Base-by-base conservation (phyloP, 768 basidiomycete species). In the Fistulinella prunicolor region DNA sequence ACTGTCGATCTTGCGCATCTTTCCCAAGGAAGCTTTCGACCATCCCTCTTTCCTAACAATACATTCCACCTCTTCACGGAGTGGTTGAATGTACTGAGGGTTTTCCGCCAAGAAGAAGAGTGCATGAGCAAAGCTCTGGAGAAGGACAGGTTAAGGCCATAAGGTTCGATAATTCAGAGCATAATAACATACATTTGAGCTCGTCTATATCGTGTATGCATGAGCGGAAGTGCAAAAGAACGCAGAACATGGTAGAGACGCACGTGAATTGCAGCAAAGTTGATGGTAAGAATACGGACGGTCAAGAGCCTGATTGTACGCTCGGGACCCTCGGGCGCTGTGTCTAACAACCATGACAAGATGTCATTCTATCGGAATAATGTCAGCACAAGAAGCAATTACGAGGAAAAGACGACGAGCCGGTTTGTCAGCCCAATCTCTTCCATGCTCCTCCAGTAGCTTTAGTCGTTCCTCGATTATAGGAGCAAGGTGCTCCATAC, bases 1-100 rank as follows among this genome's bases (percentile, higher is more conserved):
- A 42, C 70, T 73, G 46, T 74, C 73, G 8, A 73, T 48, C 51
- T 66, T 67, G 55, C 54, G 54, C 59, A 70, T 60, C 32, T 64
- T 63, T 10, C 39, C 50, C 22, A 70, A 44, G 0, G 58, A 57
- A 3, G 39, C 44, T 37, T 66, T 67, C 1, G 52, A 53, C 59
- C 64, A 70, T 28, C 50, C 53, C 4, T 54, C 50, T 10, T 47
- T 36, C 16, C 47, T 42, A 10, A 52, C 46, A 4, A 54, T 45
- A 6, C 40, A 30, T 22, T 53, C 24, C 7, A 53, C 28, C 28
- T 28, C 12, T 12, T 50, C 41, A n/a, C n/a, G n/a, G n/a, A n/a
- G n/a, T n/a, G n/a, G n/a, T n/a, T n/a, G n/a, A n/a, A n/a, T n/a
- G n/a, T 64, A 70, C 40, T 70, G 51, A 2, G 73, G 68, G 19